phyloP scores from a whole-genome alignment of 371 early-diverging fungal species.

The Rhizomucor miehei region DNA sequence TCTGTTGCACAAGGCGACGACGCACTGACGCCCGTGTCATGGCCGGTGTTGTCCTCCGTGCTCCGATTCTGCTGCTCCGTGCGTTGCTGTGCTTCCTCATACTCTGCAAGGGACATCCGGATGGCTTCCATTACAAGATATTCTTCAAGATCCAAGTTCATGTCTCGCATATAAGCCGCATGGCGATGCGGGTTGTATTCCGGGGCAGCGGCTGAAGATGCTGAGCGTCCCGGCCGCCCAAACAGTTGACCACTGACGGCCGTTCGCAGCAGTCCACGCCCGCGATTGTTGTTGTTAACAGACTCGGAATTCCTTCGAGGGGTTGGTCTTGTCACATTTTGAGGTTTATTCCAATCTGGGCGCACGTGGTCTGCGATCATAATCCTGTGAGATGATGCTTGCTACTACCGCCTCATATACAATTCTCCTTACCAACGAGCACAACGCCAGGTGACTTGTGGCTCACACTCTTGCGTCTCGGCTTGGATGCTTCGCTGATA shows the following conservation, averaged over 20 bases:
- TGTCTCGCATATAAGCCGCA: conserved; percentile 32
- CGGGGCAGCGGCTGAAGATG: conserved; percentile 34
- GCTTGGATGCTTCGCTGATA: conserved; percentile 17
- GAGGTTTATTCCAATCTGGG: conserved; percentile 61
- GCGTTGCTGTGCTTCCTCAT: conserved; percentile 34
- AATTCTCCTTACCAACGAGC: conserved; percentile 63
- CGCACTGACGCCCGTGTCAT: too few species aligned
- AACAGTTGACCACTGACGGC: conserved; percentile 11
- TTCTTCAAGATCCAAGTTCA: conserved; percentile 83
- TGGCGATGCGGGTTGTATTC: conserved; percentile 53
- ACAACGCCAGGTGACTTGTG: conserved; percentile 66
- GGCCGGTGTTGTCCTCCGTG: not conserved
- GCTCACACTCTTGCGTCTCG: conserved; percentile 55
- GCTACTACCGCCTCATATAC: too few species aligned
- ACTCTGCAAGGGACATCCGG: conserved; percentile 65
- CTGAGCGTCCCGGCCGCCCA: conserved; percentile 38
- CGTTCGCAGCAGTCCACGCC: conserved; percentile 17
- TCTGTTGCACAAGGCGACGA: too few species aligned
- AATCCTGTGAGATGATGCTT: not conserved
- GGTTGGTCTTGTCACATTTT: conserved; percentile 30
- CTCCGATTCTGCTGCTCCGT: not conserved
- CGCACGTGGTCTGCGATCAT: conserved; percentile 67
- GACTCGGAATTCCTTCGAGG: conserved; percentile 48
- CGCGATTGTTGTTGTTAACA: conserved; percentile 18
- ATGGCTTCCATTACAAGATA: conserved; percentile 90